A percentile compares a stretch with the other conserved stretches of the same genome.
Conservation (phyloP, 805 yeast genomes). For the Cyberlindnera mrakii region DNA sequence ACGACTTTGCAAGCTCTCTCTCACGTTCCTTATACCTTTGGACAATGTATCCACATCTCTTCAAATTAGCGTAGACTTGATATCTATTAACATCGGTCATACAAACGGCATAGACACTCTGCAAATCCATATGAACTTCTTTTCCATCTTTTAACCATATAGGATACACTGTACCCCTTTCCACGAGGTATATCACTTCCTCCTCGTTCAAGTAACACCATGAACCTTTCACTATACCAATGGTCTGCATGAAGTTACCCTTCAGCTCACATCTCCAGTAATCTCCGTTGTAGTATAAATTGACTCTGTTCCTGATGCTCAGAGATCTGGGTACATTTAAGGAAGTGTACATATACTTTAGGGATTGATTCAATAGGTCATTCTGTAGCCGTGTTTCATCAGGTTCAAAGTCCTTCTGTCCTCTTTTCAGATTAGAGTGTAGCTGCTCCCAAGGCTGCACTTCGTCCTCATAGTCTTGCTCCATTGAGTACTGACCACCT, state of each 20-base stretch:
- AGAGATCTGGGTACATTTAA: conserved; percentile 44
- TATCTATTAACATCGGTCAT: conserved; percentile 44
- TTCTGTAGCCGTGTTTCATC: conserved; percentile 60
- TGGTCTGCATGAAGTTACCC: conserved; percentile 68
- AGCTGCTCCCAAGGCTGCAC: conserved; percentile 46
- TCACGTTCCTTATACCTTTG: conserved; percentile 22
- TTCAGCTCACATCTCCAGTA: conserved; percentile 40
- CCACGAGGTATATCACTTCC: conserved; percentile 73
- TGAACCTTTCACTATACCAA: conserved; percentile 52
- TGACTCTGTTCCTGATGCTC: conserved; percentile 39
- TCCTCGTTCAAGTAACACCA: conserved; percentile 50
- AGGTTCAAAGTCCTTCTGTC: conserved; percentile 83
- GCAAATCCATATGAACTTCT: conserved; percentile 42
- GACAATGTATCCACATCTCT: conserved; percentile 74
- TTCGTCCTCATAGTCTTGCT: conserved; percentile 32
- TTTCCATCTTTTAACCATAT: conserved; percentile 12
- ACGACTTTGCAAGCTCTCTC: background rate
- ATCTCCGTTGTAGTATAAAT: conserved; percentile 40
- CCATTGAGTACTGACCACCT: background rate
- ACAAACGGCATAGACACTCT: conserved; percentile 54
- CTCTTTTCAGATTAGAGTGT: conserved; percentile 51
- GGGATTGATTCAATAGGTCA: conserved; percentile 41
- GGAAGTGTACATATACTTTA: conserved; percentile 70
- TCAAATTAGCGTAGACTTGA: conserved; percentile 66
- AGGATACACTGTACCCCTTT: conserved; percentile 64